Evolutionary conservation across 768 basidiomycete species (phyloP).

Genomic region (Tylopilus felleus): DNA sequence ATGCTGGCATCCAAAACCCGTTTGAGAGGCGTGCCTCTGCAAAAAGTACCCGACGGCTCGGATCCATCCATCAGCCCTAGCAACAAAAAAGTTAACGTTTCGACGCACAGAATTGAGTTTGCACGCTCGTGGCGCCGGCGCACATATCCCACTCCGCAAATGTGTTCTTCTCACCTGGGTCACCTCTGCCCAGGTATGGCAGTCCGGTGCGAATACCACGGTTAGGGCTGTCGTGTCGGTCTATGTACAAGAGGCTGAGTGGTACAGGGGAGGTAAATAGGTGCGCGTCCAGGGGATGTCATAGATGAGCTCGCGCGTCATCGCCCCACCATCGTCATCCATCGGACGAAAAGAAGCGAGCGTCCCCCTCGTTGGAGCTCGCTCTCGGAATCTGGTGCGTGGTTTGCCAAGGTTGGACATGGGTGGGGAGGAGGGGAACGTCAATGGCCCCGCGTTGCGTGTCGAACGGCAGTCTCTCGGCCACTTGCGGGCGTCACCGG

Average conservation of each 20-base stretch:
- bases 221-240: background rate
- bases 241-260: background rate
- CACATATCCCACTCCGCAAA: background rate
- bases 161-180: background rate
- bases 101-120: conserved; percentile 7
- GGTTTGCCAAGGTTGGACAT: background rate
- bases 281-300: background rate
- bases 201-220: conserved; percentile 7
- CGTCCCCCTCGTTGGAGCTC: background rate
- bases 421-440: background rate
- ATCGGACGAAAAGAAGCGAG: background rate
- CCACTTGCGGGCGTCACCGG: background rate
- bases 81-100: conserved; percentile 11
- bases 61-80: conserved; percentile 9
- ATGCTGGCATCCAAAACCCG: background rate
- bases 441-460: background rate
- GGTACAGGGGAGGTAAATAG: background rate
- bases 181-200: conserved; percentile 9
- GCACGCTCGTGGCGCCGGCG: background rate
- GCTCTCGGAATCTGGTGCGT: background rate
- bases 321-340: background rate
- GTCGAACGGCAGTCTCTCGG: background rate
- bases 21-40: background rate
- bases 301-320: background rate
- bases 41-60: conserved; percentile 4